Base-by-base conservation (phyloP, 31 red algal species). In the Asparagopsis taxiformis region DNA sequence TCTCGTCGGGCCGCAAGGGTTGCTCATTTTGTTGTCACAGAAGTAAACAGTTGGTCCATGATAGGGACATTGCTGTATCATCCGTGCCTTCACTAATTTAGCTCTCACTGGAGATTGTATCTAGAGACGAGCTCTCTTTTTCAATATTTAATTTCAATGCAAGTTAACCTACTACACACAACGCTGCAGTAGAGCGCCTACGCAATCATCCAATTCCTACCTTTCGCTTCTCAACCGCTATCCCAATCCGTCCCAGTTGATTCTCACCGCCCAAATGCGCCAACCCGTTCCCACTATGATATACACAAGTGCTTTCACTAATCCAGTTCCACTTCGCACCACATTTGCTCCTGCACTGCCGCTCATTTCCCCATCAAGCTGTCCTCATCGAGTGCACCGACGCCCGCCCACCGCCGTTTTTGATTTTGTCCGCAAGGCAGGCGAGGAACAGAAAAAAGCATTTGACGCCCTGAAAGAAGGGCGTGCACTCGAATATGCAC, bases 1-100 rank as follows among this genome's bases (percentile, higher is more conserved):
- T 19, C 53, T 93, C 2, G 84, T 98, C 16, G 94, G 94, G 9
- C 65, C 89, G 3, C 94, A 98, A 70, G 94, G 94, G 24, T 61
- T 98, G 49, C 70, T 98, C 10, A 39, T 87, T 35, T 55, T 97
- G 25, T 17, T 85, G 11, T 55, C 53, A n/a, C 61, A 75, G 30
- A 85, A 85, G 24, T 75, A 50, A 65, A 48, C n/a, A n/a, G n/a
- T n/a, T n/a, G n/a, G n/a, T n/a, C n/a, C n/a, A n/a, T n/a, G n/a
- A n/a, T n/a, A n/a, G n/a, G n/a, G n/a, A n/a, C n/a, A n/a, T n/a
- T n/a, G 0, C 7, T 6, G n/a, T 49, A 11, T 59, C 23, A 21
- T 21, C 55, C 11, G 55, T 25, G 11, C 7, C 55, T 22, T 22
- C 8, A 11, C 55, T 59, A 7, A 59, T 59, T 65, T 35, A 1